phyloP scores from a whole-genome alignment of 176 grass and related monocot genomes.

The Raddia guianensis region DNA sequence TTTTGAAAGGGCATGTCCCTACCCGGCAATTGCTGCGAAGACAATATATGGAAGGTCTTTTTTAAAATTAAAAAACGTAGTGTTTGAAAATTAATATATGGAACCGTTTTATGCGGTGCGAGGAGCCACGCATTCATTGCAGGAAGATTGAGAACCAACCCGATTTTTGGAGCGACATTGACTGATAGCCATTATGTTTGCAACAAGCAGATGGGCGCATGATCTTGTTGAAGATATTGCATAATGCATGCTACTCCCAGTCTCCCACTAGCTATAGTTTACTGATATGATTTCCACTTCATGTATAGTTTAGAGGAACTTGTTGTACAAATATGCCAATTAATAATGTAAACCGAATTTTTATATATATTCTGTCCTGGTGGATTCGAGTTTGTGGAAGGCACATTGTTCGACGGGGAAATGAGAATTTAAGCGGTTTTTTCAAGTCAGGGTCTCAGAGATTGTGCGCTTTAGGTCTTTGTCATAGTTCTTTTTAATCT shows the following conservation, averaged over 20 bases:
- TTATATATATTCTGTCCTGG: not conserved
- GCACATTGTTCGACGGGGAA: too few relatives aligned
- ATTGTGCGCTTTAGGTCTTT: too few relatives aligned
- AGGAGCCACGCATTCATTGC: not conserved
- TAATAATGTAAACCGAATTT: too few relatives aligned
- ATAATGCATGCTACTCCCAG: conserved; percentile 1
- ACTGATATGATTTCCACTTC: not conserved
- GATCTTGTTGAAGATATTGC: not conserved
- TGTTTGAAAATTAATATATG: not conserved
- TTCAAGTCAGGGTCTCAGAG: too few relatives aligned
- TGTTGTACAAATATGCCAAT: too few relatives aligned
- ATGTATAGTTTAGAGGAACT: not conserved
- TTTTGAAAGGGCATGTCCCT: too few relatives aligned
- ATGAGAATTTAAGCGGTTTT: too few relatives aligned
- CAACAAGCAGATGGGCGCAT: not conserved
- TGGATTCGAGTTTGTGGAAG: too few relatives aligned
- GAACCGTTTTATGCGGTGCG: not conserved
- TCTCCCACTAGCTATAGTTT: conserved; percentile 27
- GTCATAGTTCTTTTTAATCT: too few relatives aligned
- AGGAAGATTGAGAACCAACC: not conserved
- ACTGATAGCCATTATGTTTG: conserved; percentile 16
- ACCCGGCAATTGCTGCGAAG: too few relatives aligned
- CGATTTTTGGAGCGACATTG: not conserved
- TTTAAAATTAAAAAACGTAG: not conserved
- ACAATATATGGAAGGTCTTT: too few relatives aligned